phyloP scores from a whole-genome alignment of 768 basidiomycete genomes.

The Cystobasidium ongulense region DNA sequence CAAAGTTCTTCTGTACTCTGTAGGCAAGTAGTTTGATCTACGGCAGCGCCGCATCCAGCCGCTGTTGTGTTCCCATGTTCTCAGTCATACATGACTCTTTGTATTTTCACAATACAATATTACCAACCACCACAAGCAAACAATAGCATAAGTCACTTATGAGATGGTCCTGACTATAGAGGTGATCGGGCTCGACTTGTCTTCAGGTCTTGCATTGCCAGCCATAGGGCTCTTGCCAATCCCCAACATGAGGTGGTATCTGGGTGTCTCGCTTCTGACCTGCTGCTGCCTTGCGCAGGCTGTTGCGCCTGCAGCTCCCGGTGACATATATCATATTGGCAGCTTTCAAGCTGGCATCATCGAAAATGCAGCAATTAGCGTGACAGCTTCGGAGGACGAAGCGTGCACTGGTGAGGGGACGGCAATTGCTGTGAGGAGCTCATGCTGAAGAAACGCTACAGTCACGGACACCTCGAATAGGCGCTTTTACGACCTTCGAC shows the following conservation, averaged over 20 bases:
- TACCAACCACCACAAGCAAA: too few relatives aligned
- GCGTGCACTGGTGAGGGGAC: neutral
- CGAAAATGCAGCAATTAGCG: neutral
- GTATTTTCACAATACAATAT: too few relatives aligned
- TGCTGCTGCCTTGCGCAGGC: neutral
- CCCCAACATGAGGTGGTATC: neutral
- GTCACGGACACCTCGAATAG: slow-evolving; percentile 16
- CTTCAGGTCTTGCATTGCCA: too few relatives aligned
- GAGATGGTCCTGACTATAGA: too few relatives aligned
- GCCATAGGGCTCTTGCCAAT: neutral
- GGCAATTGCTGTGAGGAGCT: neutral
- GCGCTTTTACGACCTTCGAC: slow-evolving; percentile 14
- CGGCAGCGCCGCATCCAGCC: too few relatives aligned
- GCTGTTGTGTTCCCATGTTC: too few relatives aligned
- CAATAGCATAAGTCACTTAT: too few relatives aligned
- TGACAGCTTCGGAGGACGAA: neutral
- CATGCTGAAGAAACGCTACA: neutral
- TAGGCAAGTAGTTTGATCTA: too few relatives aligned
- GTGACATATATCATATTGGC: neutral
- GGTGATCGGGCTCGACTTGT: neutral
- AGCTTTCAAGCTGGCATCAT: neutral
- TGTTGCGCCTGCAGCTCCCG: neutral
- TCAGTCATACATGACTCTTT: too few relatives aligned
- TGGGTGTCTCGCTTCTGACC: neutral
- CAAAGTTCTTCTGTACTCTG: too few relatives aligned